phyloP scores from a whole-genome alignment of 1,139 yeast genomes.

The Meyerozyma athensensis region DNA sequence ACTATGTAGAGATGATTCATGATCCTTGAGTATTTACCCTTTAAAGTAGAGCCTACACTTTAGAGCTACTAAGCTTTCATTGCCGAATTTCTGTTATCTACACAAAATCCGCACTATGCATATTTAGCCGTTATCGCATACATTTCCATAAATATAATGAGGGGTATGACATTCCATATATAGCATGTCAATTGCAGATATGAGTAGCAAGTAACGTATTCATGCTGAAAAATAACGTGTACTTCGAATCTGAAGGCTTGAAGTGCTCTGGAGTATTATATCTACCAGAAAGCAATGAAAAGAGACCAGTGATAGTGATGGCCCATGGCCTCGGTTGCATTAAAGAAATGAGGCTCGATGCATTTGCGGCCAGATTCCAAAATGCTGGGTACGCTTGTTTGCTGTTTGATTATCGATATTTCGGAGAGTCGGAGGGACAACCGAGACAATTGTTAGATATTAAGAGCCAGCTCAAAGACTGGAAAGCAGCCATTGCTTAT shows the following conservation, averaged over 20 bases:
- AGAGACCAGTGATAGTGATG: constrained; percentile 1
- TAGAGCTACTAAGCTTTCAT: no score
- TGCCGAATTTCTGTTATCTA: no score
- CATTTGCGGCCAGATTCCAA: neutral
- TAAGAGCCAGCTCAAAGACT: neutral
- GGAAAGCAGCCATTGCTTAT: constrained; percentile 1
- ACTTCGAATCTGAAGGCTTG: neutral
- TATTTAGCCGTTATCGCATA: no score
- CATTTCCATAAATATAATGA: no score
- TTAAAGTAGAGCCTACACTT: no score
- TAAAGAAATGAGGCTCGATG: constrained; percentile 1
- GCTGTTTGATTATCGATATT: constrained; percentile 1
- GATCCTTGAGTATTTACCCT: no score
- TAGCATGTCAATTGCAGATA: neutral
- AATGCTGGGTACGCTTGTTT: neutral
- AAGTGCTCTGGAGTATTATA: neutral
- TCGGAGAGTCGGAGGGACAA: neutral
- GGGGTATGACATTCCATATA: neutral
- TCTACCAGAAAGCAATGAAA: neutral
- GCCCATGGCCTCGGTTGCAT: constrained; percentile 1
- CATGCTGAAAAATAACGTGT: neutral
- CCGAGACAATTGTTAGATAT: constrained; percentile 1
- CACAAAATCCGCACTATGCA: no score
- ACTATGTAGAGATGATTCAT: no score
- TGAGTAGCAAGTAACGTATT: neutral